Evolutionary conservation across 148 eudicot species (phyloP).

Genomic region (Silene uniflora): DNA sequence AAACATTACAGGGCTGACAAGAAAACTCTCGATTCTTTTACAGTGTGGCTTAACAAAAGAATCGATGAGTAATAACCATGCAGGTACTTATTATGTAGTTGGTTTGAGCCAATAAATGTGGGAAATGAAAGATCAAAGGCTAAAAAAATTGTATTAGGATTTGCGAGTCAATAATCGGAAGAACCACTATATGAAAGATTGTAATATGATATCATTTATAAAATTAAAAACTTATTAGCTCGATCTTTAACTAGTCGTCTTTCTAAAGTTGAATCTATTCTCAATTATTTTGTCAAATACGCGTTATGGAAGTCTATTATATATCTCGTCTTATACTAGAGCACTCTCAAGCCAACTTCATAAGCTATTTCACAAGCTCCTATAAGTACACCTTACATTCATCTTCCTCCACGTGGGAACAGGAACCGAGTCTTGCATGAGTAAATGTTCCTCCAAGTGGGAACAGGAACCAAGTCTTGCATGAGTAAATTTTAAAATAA

Average conservation of each 20-base stretch:
- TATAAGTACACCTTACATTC: background rate
- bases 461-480: background rate
- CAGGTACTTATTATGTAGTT: conserved; percentile 1
- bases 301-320: background rate
- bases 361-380: background rate
- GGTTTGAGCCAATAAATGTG: conserved; percentile 11
- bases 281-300: background rate
- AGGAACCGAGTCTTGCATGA: background rate
- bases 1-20: conserved; percentile 44
- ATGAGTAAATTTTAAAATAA: background rate
- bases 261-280: conserved; percentile 1
- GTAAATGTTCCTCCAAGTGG: background rate
- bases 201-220: background rate
- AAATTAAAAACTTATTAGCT: conserved; percentile 24
- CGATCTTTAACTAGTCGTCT: conserved; percentile 16
- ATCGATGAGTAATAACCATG: conserved; percentile 18
- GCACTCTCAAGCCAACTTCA: background rate
- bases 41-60: conserved; percentile 31
- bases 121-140: background rate
- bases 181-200: conserved; percentile 16
- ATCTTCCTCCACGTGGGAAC: background rate
- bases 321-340: background rate
- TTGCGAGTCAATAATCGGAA: background rate
- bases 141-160: background rate
- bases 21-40: conserved; percentile 40